phyloP scores from a whole-genome alignment of 140 eudicot genomes.

The Oenanthe javanica region DNA sequence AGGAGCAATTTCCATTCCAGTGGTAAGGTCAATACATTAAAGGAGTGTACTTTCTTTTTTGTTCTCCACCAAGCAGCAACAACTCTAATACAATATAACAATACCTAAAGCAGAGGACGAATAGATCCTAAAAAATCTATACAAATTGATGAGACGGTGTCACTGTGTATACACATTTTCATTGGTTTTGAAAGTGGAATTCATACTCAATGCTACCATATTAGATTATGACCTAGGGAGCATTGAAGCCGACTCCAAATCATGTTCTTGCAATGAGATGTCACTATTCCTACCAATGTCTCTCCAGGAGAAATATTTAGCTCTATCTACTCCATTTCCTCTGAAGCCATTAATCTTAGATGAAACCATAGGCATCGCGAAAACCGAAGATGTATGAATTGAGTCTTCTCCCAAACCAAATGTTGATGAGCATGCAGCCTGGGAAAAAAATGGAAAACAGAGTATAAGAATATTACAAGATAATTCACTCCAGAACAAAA shows the following conservation, averaged over 20 bases:
- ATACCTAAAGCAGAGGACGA: background rate
- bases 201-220: background rate
- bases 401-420: slow-evolving; percentile 80
- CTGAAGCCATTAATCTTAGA: slow-evolving; percentile 82
- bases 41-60: background rate
- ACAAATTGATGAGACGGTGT: background rate
- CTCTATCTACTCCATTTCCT: slow-evolving; percentile 42
- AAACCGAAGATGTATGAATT: slow-evolving; percentile 73
- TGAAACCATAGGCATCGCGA: slow-evolving; percentile 85
- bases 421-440: slow-evolving; percentile 66
- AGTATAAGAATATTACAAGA: slow-evolving; percentile 6
- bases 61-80: background rate
- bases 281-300: slow-evolving; percentile 50
- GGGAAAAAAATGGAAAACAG: background rate
- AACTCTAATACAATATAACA: background rate
- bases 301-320: slow-evolving; percentile 49
- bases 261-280: slow-evolving; percentile 50
- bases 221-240: slow-evolving; percentile 14
- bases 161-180: slow-evolving; percentile 13
- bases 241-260: slow-evolving; percentile 46
- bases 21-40: background rate
- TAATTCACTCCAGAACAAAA: slow-evolving; percentile 3
- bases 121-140: slow-evolving; percentile 1
- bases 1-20: background rate
- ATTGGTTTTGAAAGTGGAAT: background rate